phyloP scores from a whole-genome alignment of 495 filamentous ascomycete genomes.

The Evernia prunastri region DNA sequence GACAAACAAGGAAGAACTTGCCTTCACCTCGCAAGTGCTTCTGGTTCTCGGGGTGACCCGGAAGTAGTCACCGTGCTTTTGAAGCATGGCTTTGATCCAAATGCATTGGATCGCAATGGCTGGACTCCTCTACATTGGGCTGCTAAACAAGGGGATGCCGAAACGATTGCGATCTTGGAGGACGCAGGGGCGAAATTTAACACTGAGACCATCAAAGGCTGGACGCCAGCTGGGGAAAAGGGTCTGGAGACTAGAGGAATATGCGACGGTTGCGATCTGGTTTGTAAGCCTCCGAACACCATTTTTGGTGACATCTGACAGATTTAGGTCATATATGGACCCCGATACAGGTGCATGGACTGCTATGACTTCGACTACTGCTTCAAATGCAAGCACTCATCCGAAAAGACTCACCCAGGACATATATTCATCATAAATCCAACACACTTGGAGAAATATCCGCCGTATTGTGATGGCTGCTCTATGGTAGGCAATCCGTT shows the following conservation, averaged over 20 bases:
- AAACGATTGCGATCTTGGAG: background rate
- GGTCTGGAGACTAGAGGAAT: background rate
- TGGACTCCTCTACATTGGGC: slow-evolving; percentile 4
- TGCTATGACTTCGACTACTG: slow-evolving; percentile 2
- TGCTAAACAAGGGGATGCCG: background rate
- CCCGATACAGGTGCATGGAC: background rate
- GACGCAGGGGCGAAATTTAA: background rate
- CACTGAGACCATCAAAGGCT: background rate
- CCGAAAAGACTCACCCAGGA: background rate
- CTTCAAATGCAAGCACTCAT: no score
- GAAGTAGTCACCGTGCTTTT: background rate
- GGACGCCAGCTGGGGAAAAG: background rate
- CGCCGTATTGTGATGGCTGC: no score
- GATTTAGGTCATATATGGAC: background rate
- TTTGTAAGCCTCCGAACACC: background rate
- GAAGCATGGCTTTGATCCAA: background rate
- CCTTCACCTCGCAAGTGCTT: background rate
- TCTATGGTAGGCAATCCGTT: no score
- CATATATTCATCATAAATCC: background rate
- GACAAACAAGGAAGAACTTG: background rate
- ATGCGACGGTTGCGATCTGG: background rate
- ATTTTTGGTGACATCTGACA: background rate
- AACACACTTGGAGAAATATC: background rate
- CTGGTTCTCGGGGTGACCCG: background rate
- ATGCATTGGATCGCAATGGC: background rate